Evolutionary conservation across 805 yeast species (phyloP), one percentile per base, ranked within the genome.

Genomic region (Lachancea sp.): DNA sequence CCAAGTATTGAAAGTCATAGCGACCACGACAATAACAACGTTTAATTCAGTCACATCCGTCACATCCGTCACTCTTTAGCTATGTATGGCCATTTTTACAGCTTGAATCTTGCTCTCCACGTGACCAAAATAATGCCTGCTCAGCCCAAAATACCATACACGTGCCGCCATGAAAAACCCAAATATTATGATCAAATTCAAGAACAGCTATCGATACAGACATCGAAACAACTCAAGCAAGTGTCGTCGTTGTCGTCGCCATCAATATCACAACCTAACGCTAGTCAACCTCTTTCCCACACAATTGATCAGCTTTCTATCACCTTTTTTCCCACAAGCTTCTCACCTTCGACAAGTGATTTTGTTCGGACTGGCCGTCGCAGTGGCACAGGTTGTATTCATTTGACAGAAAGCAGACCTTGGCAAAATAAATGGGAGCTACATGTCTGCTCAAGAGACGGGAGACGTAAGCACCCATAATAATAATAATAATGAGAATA

Each of bases 391-490:
- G 18, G 22, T 37, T 22, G 25, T 22, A 22, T 22, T 11, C 15
- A 13, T 29, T 29, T 29, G 13, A 13, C 13, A 13, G 11, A 13
- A 29, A 29, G 13, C 15, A 18, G 27, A 15, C 4, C 31, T 13
- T 15, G 19, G 39, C 32, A 25, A 41, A 41, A 36, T 42, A 36
- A 31, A 42, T 42, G 46, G n/a, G 38, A 31, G 41, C 41, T 42
- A 35, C 20, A 42, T 42, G 46, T 42, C 41, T 31, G 41, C 16
- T 36, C 38, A 42, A 30, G 46, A 42, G 46, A 35, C 37, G 41
- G 46, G 25, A 30, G 41, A 36, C 38, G 41, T 36, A 39, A 36
- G 37, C 17, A 26, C 36, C 15, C 32, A 36, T 38, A 27, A 41
- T 22, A 22, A 22, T 22, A 8, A 22, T 22, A 22, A 22, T 22